These are phyloP conservation scores for Glycyrrhiza uralensis DNA, from an alignment of 306 rosid species.

Conservation along the genomic window DNA sequence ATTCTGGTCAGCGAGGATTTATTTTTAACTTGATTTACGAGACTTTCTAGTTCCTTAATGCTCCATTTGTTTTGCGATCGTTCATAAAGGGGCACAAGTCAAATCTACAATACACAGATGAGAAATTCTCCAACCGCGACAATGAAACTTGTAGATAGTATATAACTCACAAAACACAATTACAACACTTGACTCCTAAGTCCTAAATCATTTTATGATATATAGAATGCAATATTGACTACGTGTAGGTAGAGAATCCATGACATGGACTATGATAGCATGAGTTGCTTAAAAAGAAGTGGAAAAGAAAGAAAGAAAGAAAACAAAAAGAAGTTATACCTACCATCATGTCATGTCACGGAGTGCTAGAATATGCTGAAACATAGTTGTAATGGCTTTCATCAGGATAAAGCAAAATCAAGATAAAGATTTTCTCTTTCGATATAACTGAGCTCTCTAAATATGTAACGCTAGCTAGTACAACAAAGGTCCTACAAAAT, in stretches of 20 bases:
- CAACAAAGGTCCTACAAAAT: conserved; percentile 41
- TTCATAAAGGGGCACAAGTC: too few species aligned
- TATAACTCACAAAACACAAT: not conserved
- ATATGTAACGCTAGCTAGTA: not conserved
- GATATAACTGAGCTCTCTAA: conserved; percentile 14
- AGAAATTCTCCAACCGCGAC: too few species aligned
- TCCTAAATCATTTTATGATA: not conserved
- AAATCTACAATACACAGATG: too few species aligned
- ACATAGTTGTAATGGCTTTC: not conserved
- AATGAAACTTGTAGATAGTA: not conserved
- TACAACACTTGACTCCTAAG: not conserved
- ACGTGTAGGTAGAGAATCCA: conserved; percentile 2
- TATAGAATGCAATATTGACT: not conserved
- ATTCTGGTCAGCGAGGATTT: too few species aligned
- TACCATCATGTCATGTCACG: not conserved
- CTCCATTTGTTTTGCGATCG: too few species aligned
- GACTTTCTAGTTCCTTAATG: too few species aligned
- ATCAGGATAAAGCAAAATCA: not conserved
- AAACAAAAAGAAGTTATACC: too few species aligned
- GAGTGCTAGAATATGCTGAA: not conserved
- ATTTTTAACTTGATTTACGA: too few species aligned
- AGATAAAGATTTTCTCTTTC: not conserved
- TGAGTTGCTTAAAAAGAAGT: not conserved
- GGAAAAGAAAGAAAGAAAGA: too few species aligned
- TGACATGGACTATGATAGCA: not conserved